Conservation (phyloP, 2,329 filamentous ascomycete genomes). For the Exophiala oligosperma region DNA sequence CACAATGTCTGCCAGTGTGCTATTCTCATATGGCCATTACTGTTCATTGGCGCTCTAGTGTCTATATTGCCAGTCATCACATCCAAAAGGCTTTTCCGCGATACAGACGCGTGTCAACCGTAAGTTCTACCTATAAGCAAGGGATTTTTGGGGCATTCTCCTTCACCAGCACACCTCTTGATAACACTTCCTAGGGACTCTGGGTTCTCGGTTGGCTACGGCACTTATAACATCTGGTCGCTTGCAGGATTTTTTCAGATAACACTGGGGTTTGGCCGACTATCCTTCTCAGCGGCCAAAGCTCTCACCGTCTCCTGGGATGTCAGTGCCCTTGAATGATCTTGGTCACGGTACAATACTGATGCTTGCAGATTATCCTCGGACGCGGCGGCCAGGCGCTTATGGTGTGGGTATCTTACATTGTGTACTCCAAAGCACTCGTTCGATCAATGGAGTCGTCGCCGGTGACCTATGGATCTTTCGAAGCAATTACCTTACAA, state of each 20-base stretch:
- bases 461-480: conserved; percentile 36
- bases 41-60: not conserved
- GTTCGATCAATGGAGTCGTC: conserved; percentile 37
- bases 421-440: conserved; percentile 37
- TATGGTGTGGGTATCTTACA: conserved; percentile 33
- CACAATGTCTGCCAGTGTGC: not conserved
- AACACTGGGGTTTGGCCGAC: conserved; percentile 15
- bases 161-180: not conserved
- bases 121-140: too few species aligned
- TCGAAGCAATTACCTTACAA: conserved; percentile 35
- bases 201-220: conserved; percentile 12
- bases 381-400: conserved; percentile 36
- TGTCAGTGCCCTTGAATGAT: conserved; percentile 19
- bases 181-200: not conserved
- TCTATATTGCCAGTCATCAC: conserved; percentile 1
- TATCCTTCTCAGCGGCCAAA: conserved; percentile 36
- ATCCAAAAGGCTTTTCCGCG: too few species aligned
- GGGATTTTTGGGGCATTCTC: not conserved
- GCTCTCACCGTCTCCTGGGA: conserved; percentile 40
- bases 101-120: too few species aligned
- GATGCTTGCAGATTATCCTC: conserved; percentile 18
- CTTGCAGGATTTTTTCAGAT: conserved; percentile 21
- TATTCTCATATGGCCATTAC: not conserved
- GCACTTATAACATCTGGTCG: conserved; percentile 17
- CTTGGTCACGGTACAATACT: not conserved